Percentiles rank a stretch among this genome's conserved stretches.
Evolutionary conservation across 2,329 filamentous ascomycete species (phyloP).

Genomic region (Parastagonospora avenae): DNA sequence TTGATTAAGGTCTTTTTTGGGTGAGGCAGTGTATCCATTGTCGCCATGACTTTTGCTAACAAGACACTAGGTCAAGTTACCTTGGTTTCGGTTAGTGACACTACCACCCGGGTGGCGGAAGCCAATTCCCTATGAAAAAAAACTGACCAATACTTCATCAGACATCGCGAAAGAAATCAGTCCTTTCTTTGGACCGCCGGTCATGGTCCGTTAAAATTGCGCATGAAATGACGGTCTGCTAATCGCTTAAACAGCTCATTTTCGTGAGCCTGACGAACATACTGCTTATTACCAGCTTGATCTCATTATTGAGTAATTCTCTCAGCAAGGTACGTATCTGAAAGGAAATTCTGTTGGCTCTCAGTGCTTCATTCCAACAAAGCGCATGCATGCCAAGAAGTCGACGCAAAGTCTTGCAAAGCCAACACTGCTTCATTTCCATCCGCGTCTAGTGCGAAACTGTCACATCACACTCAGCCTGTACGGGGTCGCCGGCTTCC

Average conservation of each 20-base stretch:
- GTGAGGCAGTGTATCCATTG: constrained; percentile 27
- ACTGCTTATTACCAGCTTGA: constrained; percentile 77
- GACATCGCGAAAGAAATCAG: constrained; percentile 54
- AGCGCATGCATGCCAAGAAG: constrained; percentile 20
- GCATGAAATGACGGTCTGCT: constrained; percentile 28
- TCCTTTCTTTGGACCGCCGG: constrained; percentile 54
- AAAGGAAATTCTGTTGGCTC: constrained; percentile 22
- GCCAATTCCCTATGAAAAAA: background rate
- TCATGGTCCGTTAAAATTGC: constrained; percentile 51
- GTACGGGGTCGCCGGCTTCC: background rate
- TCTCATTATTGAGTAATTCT: constrained; percentile 78
- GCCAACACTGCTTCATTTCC: constrained; percentile 26
- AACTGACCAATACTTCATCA: constrained; percentile 34
- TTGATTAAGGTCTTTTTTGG: constrained; percentile 83
- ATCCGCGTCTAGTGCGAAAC: constrained; percentile 3
- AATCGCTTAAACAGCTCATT: constrained; percentile 57
- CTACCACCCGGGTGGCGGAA: background rate
- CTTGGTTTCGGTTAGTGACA: constrained; percentile 68
- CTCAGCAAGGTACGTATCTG: constrained; percentile 60
- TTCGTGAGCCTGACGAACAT: constrained; percentile 81
- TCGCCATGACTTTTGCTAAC: constrained; percentile 1
- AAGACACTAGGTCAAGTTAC: constrained; percentile 60
- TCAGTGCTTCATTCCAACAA: constrained; percentile 11
- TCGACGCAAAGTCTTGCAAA: constrained; percentile 15
- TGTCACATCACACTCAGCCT: constrained; percentile 1